Conservation (phyloP, 73 alveolate genomes). For the Blepharisma japonicum region DNA sequence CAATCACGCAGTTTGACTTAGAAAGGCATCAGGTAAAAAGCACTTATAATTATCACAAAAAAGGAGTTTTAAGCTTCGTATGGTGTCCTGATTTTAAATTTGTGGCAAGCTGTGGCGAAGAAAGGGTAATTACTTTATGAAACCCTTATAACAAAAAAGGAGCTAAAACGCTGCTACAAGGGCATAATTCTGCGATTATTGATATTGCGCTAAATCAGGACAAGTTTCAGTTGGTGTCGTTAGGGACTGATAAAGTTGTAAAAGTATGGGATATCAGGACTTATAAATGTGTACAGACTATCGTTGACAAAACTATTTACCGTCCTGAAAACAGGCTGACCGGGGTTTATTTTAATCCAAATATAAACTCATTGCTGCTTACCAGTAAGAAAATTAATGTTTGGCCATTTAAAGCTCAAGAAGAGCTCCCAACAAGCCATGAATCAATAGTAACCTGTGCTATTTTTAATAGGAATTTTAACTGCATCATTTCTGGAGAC, state of each 20-base stretch:
- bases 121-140: conserved; percentile 67
- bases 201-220: conserved; percentile 70
- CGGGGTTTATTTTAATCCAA: conserved; percentile 49
- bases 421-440: conserved; percentile 67
- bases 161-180: conserved; percentile 39
- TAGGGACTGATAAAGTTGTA: conserved; percentile 72
- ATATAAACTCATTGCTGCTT: conserved; percentile 48
- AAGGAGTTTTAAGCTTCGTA: conserved; percentile 69
- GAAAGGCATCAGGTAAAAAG: conserved; percentile 60
- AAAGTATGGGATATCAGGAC: conserved; percentile 78
- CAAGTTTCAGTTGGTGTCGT: conserved; percentile 52
- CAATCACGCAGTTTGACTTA: conserved; percentile 57
- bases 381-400: conserved; percentile 61
- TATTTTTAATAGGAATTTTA: conserved; percentile 54
- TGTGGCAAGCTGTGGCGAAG: conserved; percentile 78
- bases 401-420: conserved; percentile 69
- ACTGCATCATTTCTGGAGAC: conserved; percentile 71
- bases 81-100: conserved; percentile 56
- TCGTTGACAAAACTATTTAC: conserved; percentile 62
- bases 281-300: conserved; percentile 67
- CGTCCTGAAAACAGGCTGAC: conserved; percentile 75
- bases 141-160: conserved; percentile 66
- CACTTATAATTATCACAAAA: conserved; percentile 60
- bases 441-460: conserved; percentile 58
- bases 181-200: conserved; percentile 61